Evolutionary conservation across 768 basidiomycete genomes (phyloP).

Genomic region (Leccinum rimulosum): DNA sequence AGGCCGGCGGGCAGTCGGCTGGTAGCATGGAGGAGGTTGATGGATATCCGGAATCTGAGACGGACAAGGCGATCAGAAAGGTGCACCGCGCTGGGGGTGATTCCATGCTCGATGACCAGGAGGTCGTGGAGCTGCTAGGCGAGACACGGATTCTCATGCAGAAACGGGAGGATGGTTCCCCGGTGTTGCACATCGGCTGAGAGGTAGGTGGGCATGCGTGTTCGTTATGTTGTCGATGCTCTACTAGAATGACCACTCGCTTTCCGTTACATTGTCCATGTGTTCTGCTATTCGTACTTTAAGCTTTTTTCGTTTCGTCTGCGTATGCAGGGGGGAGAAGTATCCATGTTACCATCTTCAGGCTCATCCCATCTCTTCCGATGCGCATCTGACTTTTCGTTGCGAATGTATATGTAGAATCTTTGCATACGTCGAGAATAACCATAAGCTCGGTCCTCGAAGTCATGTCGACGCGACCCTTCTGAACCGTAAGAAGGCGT

Average conservation of each 20-base stretch:
- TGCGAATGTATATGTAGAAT: too few species aligned
- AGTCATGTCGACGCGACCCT: too few species aligned
- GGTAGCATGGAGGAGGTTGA: neutral
- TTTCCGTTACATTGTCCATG: neutral
- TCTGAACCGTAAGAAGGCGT: too few species aligned
- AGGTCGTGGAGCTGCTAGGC: slow-evolving; percentile 8
- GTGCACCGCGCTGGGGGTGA: neutral
- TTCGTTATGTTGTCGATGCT: neutral
- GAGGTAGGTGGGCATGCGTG: neutral
- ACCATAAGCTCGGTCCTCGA: too few species aligned
- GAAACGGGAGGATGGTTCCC: slow-evolving; percentile 18
- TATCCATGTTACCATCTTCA: too few species aligned
- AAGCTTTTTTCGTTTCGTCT: neutral
- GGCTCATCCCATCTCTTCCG: too few species aligned
- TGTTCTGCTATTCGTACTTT: too few species aligned
- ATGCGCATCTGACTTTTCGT: too few species aligned
- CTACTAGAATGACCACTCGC: neutral
- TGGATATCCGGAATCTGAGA: neutral
- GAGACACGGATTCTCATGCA: slow-evolving; percentile 14
- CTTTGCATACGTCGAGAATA: too few species aligned
- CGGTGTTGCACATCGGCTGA: slow-evolving; percentile 18
- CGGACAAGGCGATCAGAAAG: neutral
- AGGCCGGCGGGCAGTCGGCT: neutral
- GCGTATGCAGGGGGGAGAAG: too few species aligned
- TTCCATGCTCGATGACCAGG: neutral